Base-by-base conservation (phyloP, 2,329 filamentous ascomycete species). In the Trichoderma citrinoviride region DNA sequence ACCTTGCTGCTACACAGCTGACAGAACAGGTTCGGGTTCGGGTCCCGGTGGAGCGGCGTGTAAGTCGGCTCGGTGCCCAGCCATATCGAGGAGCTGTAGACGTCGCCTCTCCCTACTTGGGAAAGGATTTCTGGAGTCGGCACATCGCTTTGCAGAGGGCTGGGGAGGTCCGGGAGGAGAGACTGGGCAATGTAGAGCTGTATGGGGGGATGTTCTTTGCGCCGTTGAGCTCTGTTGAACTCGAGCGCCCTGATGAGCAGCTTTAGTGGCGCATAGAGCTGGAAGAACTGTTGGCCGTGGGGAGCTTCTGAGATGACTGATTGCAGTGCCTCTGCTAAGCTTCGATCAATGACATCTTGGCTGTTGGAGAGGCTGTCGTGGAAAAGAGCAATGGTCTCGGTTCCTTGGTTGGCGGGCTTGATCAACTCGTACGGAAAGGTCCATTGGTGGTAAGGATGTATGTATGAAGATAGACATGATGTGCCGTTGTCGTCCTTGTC, bases 81-180 rank as follows among this genome's bases (percentile, higher is more conserved):
- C 94, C 94, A 99, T 49, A 98, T 80, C 70, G 91, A 96, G 0
- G 90, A 89, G 70, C 84, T 86, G 74, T 98, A 97, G n/a, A 97
- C 78, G 74, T 97, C 93, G 3, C 92, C 92, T 69, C 85, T 90
- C 0, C 91, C 91, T 1, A 86, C 83, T 7, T 79, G 73, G 3
- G 72, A 75, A 3, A 96, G 86, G 4, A 93, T 71, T 0, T 80
- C 74, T 0, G 93, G 93, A 0, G 83, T 83, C 0, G 89, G 88
- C 0, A 97, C 75, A 70, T 96, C 91, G 3, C 81, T 73, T 63
- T 81, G 83, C 1, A 97, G 77, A 1, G 68, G 0, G 70, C 58
- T 44, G 0, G 94, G 93, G 0, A 98, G 83, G 63, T 90, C 84
- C 4, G 81, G 73, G 2, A 97, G 81, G 37, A 89, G 82, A 15